These are phyloP conservation scores for Neurospora cerealis DNA, from an alignment of 495 filamentous ascomycete species.

Conservation along the genomic window DNA sequence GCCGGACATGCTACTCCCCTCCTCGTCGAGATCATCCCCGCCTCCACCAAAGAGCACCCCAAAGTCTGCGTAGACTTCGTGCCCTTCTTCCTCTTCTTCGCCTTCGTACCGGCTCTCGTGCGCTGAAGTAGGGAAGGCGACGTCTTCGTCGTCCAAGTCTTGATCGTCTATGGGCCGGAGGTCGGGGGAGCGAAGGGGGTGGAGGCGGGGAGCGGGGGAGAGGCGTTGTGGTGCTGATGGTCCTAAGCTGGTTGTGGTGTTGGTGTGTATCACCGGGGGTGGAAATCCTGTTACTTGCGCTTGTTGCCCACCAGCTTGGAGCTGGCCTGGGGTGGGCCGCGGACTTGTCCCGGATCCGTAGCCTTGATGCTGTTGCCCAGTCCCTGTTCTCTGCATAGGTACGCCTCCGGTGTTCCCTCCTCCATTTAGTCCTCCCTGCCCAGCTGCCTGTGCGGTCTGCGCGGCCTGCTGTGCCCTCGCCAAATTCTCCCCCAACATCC, in stretches of 20 bases:
- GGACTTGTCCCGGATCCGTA: neutral
- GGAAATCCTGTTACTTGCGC: neutral
- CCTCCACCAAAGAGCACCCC: slow-evolving; percentile 30
- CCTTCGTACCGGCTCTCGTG: slow-evolving; percentile 34
- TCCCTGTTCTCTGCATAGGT: neutral
- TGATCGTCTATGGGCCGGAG: slow-evolving; percentile 8
- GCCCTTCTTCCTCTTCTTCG: slow-evolving; percentile 28
- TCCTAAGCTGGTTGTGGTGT: neutral
- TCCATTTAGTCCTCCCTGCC: neutral
- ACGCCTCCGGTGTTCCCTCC: neutral
- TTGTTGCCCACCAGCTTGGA: neutral
- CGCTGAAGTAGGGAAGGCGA: slow-evolving; percentile 34
- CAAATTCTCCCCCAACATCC: slow-evolving; percentile 3
- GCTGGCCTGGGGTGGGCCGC: neutral
- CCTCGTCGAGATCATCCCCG: slow-evolving; percentile 9
- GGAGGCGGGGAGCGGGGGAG: slow-evolving; percentile 11
- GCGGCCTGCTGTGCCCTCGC: slow-evolving; percentile 1
- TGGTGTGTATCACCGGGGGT: neutral
- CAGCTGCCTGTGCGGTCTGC: neutral
- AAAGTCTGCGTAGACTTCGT: slow-evolving; percentile 39
- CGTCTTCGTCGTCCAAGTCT: slow-evolving; percentile 20
- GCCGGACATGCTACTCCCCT: neutral
- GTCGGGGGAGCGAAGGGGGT: slow-evolving; percentile 17
- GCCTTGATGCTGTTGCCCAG: neutral
- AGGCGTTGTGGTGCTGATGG: slow-evolving; percentile 4